These are phyloP conservation scores for Eucalyptus rudis DNA, from an alignment of 345 rosid species.

Conservation along the genomic window DNA sequence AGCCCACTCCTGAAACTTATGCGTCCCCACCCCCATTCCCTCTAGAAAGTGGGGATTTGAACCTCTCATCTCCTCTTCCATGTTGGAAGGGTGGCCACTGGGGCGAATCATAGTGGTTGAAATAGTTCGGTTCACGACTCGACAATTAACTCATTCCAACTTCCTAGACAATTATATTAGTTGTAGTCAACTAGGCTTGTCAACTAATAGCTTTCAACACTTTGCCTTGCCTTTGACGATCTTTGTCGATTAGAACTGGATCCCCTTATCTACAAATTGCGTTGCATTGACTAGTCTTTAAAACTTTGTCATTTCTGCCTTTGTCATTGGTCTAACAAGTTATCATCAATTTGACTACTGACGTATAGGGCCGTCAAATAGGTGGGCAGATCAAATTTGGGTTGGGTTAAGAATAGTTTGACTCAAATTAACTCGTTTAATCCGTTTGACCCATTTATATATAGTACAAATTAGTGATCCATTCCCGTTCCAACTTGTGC, in stretches of 20 bases:
- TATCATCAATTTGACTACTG: background rate
- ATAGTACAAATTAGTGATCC: too few species aligned
- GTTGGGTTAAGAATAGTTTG: too few species aligned
- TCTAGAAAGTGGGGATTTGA: too few species aligned
- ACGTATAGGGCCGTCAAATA: background rate
- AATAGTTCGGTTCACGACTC: background rate
- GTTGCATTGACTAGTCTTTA: background rate
- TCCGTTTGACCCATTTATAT: too few species aligned
- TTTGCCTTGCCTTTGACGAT: background rate
- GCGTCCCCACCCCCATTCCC: too few species aligned
- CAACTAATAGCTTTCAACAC: background rate
- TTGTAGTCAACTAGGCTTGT: background rate
- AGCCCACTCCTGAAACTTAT: too few species aligned
- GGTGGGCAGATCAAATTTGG: background rate
- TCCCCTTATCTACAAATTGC: background rate
- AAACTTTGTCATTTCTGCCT: background rate
- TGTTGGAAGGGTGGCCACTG: too few species aligned
- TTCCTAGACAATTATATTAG: background rate
- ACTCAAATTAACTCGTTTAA: background rate
- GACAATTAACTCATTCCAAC: background rate
- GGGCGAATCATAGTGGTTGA: background rate
- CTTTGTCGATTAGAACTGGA: background rate
- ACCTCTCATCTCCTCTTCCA: too few species aligned
- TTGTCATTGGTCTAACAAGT: too few species aligned
- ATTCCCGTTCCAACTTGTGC: rapidly evolving